phyloP scores from a whole-genome alignment of 139 green algal species.

The Parachlorella kessleri region DNA sequence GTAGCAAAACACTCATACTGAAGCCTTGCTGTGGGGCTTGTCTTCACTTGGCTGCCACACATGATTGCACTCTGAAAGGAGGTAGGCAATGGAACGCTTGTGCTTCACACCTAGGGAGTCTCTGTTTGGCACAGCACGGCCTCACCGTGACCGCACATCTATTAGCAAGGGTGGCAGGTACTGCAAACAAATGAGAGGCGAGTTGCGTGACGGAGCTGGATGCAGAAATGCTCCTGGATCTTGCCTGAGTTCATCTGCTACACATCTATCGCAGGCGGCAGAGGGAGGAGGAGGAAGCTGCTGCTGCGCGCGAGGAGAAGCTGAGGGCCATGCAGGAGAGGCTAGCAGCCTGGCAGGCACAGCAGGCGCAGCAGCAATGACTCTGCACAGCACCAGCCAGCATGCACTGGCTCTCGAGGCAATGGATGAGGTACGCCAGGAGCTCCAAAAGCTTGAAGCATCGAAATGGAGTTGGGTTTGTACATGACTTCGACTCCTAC shows the following conservation, averaged over 20 bases:
- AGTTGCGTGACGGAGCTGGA: neutral
- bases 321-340: slow-evolving; percentile 62
- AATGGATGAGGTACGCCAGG: too few species aligned
- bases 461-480: too few species aligned
- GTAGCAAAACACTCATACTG: neutral
- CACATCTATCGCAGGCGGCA: slow-evolving; percentile 11
- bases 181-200: neutral
- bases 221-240: slow-evolving; percentile 18
- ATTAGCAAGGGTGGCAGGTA: neutral
- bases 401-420: too few species aligned
- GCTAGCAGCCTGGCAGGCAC: slow-evolving; percentile 61
- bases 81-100: too few species aligned
- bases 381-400: too few species aligned
- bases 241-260: neutral
- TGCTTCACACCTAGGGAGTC: too few species aligned
- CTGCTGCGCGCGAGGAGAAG: slow-evolving; percentile 52
- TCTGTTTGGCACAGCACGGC: neutral
- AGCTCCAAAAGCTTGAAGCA: too few species aligned
- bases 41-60: too few species aligned
- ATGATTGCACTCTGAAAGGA: too few species aligned
- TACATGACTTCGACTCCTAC: too few species aligned
- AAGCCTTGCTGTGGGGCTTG: too few species aligned
- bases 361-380: slow-evolving; percentile 23
- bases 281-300: slow-evolving; percentile 39
- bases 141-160: neutral